These are phyloP conservation scores for Strigomonas culicis DNA, from an alignment of 208 protist species.

Conservation along the genomic window DNA sequence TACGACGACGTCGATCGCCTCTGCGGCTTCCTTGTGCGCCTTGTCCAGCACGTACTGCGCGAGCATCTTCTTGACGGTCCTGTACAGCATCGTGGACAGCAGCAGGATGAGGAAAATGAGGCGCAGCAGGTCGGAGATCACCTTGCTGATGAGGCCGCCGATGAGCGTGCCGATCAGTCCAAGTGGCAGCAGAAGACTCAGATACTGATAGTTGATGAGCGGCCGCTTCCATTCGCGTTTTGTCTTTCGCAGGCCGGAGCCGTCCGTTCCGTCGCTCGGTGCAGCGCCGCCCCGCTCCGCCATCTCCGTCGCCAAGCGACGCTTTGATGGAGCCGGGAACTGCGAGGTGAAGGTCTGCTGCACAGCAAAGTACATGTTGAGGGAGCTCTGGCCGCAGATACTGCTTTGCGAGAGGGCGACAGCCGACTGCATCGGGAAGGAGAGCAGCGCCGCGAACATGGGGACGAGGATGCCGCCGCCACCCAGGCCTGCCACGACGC, in stretches of 20 bases:
- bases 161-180: slow-evolving; percentile 68
- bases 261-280: no score
- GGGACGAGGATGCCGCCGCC: slow-evolving; percentile 86
- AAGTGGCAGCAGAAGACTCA: slow-evolving; percentile 74
- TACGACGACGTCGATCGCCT: slow-evolving; percentile 23
- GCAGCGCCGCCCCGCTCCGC: no score
- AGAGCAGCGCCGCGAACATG: slow-evolving; percentile 51
- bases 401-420: slow-evolving; percentile 78
- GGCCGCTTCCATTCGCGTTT: slow-evolving; percentile 41
- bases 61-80: slow-evolving; percentile 56
- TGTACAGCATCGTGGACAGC: slow-evolving; percentile 52
- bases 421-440: slow-evolving; percentile 54
- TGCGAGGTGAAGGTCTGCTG: slow-evolving; percentile 47
- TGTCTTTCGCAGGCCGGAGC: neutral
- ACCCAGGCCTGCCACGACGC: slow-evolving; percentile 70
- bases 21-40: slow-evolving; percentile 16
- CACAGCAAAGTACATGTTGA: slow-evolving; percentile 73
- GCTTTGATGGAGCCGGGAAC: neutral
- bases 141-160: slow-evolving; percentile 64
- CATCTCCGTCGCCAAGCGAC: no score
- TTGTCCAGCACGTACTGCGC: slow-evolving; percentile 57
- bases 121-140: slow-evolving; percentile 75
- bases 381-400: slow-evolving; percentile 72
- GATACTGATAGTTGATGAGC: slow-evolving; percentile 86
- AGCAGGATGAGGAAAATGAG: slow-evolving; percentile 70